phyloP scores from a whole-genome alignment of 805 yeast genomes.

The Debaryomyces tyrocola region DNA sequence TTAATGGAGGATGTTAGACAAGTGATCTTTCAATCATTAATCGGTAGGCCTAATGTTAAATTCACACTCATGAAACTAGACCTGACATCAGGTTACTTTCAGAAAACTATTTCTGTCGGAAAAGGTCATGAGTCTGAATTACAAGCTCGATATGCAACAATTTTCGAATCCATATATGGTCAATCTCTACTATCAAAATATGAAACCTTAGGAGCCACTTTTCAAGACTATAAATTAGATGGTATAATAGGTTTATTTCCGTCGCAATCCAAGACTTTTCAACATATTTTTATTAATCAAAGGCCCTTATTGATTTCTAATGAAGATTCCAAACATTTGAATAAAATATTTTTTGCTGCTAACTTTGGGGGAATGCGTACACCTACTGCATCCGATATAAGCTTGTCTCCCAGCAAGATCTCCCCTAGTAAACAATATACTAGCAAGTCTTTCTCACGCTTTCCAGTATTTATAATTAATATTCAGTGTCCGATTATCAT shows the following conservation, averaged over 20 bases:
- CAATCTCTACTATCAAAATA: slow-evolving; percentile 13
- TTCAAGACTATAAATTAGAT: slow-evolving; percentile 21
- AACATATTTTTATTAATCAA: slow-evolving; percentile 47
- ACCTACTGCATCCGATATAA: not conserved
- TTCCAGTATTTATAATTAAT: slow-evolving; percentile 40
- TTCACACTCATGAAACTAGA: not conserved
- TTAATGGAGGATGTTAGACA: slow-evolving; percentile 27
- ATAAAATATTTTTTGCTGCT: slow-evolving; percentile 20
- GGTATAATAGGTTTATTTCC: slow-evolving; percentile 43
- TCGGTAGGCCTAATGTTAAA: slow-evolving; percentile 17
- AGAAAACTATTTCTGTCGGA: not conserved
- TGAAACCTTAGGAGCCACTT: slow-evolving; percentile 25
- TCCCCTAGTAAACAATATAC: slow-evolving; percentile 13
- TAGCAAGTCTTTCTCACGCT: slow-evolving; percentile 26
- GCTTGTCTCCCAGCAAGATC: slow-evolving; percentile 1
- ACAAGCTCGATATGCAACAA: not conserved
- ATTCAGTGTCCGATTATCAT: slow-evolving; percentile 21
- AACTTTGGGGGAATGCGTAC: slow-evolving; percentile 18
- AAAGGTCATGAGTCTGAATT: not conserved
- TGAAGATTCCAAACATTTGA: slow-evolving; percentile 16
- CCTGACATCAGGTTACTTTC: no score
- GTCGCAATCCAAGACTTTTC: slow-evolving; percentile 36
- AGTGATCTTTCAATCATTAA: slow-evolving; percentile 25
- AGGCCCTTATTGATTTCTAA: slow-evolving; percentile 20
- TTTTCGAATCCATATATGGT: slow-evolving; percentile 29